Conservation (phyloP, 805 yeast species). For the Myxozyma vanderwaltii region DNA sequence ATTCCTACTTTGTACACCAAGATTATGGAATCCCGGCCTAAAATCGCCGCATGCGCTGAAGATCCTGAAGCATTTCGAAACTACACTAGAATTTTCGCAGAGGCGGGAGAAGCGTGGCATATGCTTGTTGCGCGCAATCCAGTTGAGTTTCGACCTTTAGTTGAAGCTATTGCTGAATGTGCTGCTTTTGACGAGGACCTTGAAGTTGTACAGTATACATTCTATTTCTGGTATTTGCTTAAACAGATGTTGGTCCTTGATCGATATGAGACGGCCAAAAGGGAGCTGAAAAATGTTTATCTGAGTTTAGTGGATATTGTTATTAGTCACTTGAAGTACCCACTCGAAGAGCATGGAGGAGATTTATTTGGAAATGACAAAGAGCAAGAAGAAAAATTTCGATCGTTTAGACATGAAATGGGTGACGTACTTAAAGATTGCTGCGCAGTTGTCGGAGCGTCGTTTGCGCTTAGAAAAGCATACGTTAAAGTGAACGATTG, state of each 20-base stretch:
- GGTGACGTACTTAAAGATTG: conserved; percentile 98
- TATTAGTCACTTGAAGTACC: conserved; percentile 73
- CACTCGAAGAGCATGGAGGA: conserved; percentile 49
- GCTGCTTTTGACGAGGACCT: conserved; percentile 77
- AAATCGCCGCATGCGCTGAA: conserved; percentile 45
- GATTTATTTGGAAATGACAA: conserved; percentile 64
- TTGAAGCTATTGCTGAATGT: conserved; percentile 69
- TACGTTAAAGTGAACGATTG: conserved; percentile 56
- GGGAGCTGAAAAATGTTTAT: conserved; percentile 57
- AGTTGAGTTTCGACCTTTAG: conserved; percentile 66
- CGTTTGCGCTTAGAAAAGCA: conserved; percentile 69
- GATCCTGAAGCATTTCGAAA: conserved; percentile 70
- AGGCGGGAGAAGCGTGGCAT: conserved; percentile 97
- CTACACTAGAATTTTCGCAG: conserved; percentile 75
- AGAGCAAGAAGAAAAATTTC: conserved; percentile 89
- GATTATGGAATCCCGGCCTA: conserved; percentile 61
- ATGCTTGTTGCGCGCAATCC: conserved; percentile 77
- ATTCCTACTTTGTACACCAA: conserved; percentile 70
- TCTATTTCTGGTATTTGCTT: conserved; percentile 86
- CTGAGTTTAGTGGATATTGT: conserved; percentile 60
- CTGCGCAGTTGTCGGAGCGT: conserved; percentile 84
- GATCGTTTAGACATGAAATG: conserved; percentile 92
- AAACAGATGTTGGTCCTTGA: conserved; percentile 69
- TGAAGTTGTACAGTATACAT: conserved; percentile 86
- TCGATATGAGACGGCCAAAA: conserved; percentile 56